Percentiles rank a stretch among this genome's conserved stretches.
phyloP scores from a whole-genome alignment of 2,329 filamentous ascomycete genomes.

The Trichoderma harzianum region DNA sequence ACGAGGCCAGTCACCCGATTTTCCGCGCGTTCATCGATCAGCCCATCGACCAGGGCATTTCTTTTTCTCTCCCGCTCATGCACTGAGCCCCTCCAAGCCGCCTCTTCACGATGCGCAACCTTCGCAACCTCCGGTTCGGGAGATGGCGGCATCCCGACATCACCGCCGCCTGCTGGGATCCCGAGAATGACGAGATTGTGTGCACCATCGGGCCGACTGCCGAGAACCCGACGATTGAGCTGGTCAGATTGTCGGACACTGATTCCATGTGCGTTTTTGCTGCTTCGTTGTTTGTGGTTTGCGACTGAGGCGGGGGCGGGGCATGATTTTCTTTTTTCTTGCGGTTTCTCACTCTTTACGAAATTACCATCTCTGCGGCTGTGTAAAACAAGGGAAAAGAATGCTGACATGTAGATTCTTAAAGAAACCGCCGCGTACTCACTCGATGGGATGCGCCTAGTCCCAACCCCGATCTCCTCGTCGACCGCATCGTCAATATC shows the following conservation, averaged over 20 bases:
- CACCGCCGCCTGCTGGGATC: slow-evolving; percentile 83
- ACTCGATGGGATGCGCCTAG: slow-evolving; percentile 88
- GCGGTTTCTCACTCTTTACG: background rate
- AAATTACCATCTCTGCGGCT: background rate
- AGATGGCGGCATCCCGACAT: slow-evolving; percentile 62
- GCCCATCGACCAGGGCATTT: background rate
- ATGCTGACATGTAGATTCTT: slow-evolving; percentile 17
- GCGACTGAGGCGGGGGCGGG: slow-evolving; percentile 15
- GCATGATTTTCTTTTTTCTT: background rate
- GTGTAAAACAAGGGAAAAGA: background rate
- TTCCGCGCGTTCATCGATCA: background rate
- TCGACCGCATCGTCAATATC: slow-evolving; percentile 73
- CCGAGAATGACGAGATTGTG: slow-evolving; percentile 70
- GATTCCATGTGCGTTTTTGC: slow-evolving; percentile 38
- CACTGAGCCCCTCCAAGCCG: slow-evolving; percentile 14
- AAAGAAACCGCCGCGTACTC: slow-evolving; percentile 44
- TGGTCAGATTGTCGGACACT: slow-evolving; percentile 54
- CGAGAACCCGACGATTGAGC: slow-evolving; percentile 67
- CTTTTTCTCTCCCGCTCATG: background rate
- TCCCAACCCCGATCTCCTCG: slow-evolving; percentile 69
- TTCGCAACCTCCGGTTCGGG: slow-evolving; percentile 72
- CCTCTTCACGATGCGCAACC: slow-evolving; percentile 69
- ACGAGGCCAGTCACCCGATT: background rate
- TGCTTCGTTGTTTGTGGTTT: background rate
- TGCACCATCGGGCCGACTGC: slow-evolving; percentile 80